Percentiles rank a stretch among this genome's conserved stretches.
These are phyloP conservation scores for Lentinus polychrous DNA, from an alignment of 1,284 basidiomycete genomes.

Conservation along the genomic window DNA sequence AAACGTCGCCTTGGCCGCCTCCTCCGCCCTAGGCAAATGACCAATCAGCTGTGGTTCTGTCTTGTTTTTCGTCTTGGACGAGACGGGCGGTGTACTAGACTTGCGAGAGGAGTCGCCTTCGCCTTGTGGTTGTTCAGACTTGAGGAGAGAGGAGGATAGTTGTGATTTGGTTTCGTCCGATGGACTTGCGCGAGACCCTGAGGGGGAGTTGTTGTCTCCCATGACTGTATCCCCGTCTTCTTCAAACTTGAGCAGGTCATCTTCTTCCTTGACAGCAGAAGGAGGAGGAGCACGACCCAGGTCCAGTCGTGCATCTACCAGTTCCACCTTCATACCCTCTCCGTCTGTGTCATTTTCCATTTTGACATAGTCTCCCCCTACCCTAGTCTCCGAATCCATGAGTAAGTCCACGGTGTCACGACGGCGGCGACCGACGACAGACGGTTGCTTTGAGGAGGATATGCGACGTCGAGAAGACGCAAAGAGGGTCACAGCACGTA, in stretches of 20 bases:
- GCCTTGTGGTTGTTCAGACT: no score
- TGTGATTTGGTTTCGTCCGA: background rate
- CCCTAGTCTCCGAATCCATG: background rate
- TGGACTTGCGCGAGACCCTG: background rate
- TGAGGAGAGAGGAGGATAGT: background rate
- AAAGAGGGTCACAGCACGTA: no score
- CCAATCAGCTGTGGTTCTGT: constrained; percentile 62
- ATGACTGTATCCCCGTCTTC: constrained; percentile 4
- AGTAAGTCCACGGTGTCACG: background rate
- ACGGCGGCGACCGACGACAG: background rate
- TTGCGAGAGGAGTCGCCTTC: constrained; percentile 7
- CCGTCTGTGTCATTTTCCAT: constrained; percentile 11
- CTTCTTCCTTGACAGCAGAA: constrained; percentile 4
- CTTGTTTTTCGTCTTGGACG: constrained; percentile 22
- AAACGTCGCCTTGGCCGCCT: constrained; percentile 72
- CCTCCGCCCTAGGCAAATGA: constrained; percentile 70
- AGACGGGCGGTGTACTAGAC: constrained; percentile 19
- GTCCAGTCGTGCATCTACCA: constrained; percentile 6
- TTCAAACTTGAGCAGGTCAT: constrained; percentile 5
- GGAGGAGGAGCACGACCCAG: no score
- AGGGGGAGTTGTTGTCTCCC: background rate
- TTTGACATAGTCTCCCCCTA: constrained; percentile 3
- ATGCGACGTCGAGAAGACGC: no score
- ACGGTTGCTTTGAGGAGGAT: no score
- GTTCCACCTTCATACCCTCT: constrained; percentile 3